A percentile compares a stretch with the other conserved stretches of the same genome.
These are phyloP conservation scores for Hydnomerulius pinastri DNA, from an alignment of 768 basidiomycete species.

Conservation along the genomic window DNA sequence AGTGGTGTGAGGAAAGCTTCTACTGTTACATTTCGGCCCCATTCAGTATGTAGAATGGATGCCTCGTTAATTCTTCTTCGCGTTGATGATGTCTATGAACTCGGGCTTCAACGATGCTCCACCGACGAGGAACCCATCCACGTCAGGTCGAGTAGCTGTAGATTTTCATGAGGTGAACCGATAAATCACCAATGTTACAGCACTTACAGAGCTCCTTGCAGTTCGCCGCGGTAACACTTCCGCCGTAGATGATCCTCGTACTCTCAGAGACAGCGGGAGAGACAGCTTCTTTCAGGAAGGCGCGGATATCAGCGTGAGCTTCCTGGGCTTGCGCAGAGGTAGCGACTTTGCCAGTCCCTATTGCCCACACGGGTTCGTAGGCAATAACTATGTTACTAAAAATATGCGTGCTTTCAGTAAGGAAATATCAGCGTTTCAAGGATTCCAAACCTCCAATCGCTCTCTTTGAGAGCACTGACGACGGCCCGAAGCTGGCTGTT, in stretches of 20 bases:
- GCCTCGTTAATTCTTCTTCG: constrained; percentile 36
- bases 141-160: constrained; percentile 73
- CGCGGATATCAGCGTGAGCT: constrained; percentile 81
- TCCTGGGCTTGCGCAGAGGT: constrained; percentile 92
- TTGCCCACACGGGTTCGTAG: constrained; percentile 98
- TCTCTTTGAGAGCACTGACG: constrained; percentile 57
- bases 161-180: neutral
- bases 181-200: neutral
- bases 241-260: constrained; percentile 93
- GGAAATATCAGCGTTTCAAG: too few species aligned
- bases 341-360: constrained; percentile 96
- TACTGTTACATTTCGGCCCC: neutral
- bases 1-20: neutral
- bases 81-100: constrained; percentile 90
- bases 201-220: constrained; percentile 63
- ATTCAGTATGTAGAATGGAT: neutral
- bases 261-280: constrained; percentile 67
- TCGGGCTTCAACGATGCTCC: constrained; percentile 98
- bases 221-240: constrained; percentile 89
- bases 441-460: constrained; percentile 87
- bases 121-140: constrained; percentile 98
- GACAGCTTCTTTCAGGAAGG: constrained; percentile 66
- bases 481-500: constrained; percentile 80
- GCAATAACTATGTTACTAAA: constrained; percentile 88
- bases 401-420: too few species aligned